Base-by-base conservation (phyloP, 129 eudicot genomes). In the Lonicera japonica region DNA sequence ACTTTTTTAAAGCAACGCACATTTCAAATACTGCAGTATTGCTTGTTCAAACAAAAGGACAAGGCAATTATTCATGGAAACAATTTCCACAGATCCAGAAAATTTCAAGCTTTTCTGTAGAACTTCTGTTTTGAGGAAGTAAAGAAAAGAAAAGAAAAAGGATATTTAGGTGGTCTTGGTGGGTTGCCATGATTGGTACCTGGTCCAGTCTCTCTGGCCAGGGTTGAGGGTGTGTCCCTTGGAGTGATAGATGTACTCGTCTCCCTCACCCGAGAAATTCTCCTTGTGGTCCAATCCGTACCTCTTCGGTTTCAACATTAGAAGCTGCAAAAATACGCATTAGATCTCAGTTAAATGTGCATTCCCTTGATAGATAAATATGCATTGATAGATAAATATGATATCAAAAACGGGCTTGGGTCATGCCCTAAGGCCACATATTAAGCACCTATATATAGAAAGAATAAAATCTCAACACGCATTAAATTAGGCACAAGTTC, bases 151-250 rank as follows among this genome's bases (percentile, higher is more conserved):
- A 29, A 6, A 29, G 36, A 29, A 6, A 29, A 29, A 29, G n/a
- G n/a, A 29, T 29, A 1, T 1, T 29, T 29, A 1, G 36, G 36
- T 29, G 36, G 78, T 65, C 79, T 87, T 84, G 64, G 79, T 79
- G 61, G 96, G 98, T 70, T 92, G 90, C 98, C 98, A 92, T 0
- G 98, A 64, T 75, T 87, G 84, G 39, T 87, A 87, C 70, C 91
- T 78, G 58, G 96, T 87, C 98, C 98, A 92, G 67, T 92, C 90
- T 72, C 98, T 82, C 73, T 92, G 98, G 24, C 98, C 96, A 47
- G 96, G 90, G 71, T 92, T 65, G 45, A 92, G 81, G 51, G 95
- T 46, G 66, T 92, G 98, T 15, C 98, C 98, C 77, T 92, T 92
- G 59, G 98, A 92, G 76, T 92, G 98, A 56, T 92, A 92, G 23